Percentiles rank a stretch among this genome's conserved stretches.
Evolutionary conservation across 1,284 basidiomycete genomes (phyloP).

Genomic region (Jaminaea rosea): DNA sequence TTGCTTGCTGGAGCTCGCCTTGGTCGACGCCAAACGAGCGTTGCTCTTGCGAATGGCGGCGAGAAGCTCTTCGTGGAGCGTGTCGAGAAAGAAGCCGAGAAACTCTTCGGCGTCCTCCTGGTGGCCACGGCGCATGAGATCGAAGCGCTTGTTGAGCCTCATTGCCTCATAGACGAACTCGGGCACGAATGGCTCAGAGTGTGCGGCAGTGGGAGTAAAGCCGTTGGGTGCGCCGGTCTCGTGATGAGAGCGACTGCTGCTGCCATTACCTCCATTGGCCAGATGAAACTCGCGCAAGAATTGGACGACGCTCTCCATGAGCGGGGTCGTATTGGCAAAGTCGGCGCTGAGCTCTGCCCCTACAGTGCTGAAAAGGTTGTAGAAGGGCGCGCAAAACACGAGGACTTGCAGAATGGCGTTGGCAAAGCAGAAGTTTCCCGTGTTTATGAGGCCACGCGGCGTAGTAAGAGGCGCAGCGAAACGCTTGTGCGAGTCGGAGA

Average conservation of each 20-base stretch:
- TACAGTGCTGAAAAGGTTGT: conserved; percentile 66
- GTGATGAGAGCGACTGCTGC: too few relatives aligned
- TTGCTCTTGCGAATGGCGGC: conserved; percentile 53
- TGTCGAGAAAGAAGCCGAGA: conserved; percentile 91
- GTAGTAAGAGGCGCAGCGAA: conserved; percentile 51
- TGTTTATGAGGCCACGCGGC: conserved; percentile 82
- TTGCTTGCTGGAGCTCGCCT: not conserved
- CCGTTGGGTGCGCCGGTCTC: not conserved
- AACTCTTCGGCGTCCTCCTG: conserved; percentile 99
- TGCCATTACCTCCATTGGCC: conserved; percentile 13
- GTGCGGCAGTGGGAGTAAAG: too few relatives aligned
- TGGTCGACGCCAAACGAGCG: not conserved
- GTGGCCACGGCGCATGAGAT: conserved; percentile 83
- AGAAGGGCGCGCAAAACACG: conserved; percentile 79
- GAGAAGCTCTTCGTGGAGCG: conserved; percentile 84
- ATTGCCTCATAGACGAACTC: conserved; percentile 89
- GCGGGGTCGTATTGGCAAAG: conserved; percentile 57
- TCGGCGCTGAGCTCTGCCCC: conserved; percentile 53
- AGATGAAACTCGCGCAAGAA: conserved; percentile 69
- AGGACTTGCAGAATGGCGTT: conserved; percentile 85
- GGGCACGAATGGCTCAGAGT: conserved; percentile 71
- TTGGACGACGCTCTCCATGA: conserved; percentile 71
- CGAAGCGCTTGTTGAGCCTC: conserved; percentile 87
- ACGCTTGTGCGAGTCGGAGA: conserved; percentile 20
- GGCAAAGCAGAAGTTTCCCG: conserved; percentile 95